Base-by-base conservation (phyloP, 1,284 basidiomycete genomes). In the Xerocomus cyaneibrunnescens region DNA sequence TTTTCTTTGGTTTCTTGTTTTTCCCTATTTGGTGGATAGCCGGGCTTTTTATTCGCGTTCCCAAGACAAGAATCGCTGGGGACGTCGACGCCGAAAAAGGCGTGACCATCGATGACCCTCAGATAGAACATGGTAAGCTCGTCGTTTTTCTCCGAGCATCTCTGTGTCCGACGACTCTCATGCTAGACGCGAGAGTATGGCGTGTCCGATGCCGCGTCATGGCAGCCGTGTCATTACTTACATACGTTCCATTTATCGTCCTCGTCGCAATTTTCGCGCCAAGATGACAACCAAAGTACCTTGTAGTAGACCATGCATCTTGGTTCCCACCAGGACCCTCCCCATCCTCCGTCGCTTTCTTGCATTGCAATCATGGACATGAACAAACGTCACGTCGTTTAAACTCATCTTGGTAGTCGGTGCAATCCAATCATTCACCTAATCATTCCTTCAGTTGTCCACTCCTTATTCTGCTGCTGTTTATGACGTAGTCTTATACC, bases 1-100 rank as follows among this genome's bases (percentile, higher is more conserved):
- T 90, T 69, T 89, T 88, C 64, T 54, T 85, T 48, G 87, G 86
- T 9, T 89, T 89, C 61, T 58, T 88, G 12, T 48, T 87, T 30
- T 89, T 89, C 57, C 85, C 86, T n/a, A 40, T 87, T 13, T 89
- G 87, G 87, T 90, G 87, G 85, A 59, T 81, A 52, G 85, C 82
- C n/a, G 76, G 78, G 12, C 73, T 87, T 56, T 73, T 70, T 37
- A 55, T 81, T 59, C 72, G 72, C 23, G 78, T 84, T 31, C 85
- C 84, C 13, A 70, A 67, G 60, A 90, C 86, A 39, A 74, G 87
- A 57, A 74, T 74, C 36, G 75, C 85, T 27, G 84, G 81, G 22
- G 81, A 74, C 30, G 72, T 73, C 37, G 80, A 81, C 54, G 74
- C 74, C 45, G 87, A 87, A 70, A 88, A 87, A 63, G 83, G 79